These are phyloP conservation scores for Ophiostoma fasciatum DNA, from an alignment of 2,329 filamentous ascomycete genomes.

Conservation along the genomic window DNA sequence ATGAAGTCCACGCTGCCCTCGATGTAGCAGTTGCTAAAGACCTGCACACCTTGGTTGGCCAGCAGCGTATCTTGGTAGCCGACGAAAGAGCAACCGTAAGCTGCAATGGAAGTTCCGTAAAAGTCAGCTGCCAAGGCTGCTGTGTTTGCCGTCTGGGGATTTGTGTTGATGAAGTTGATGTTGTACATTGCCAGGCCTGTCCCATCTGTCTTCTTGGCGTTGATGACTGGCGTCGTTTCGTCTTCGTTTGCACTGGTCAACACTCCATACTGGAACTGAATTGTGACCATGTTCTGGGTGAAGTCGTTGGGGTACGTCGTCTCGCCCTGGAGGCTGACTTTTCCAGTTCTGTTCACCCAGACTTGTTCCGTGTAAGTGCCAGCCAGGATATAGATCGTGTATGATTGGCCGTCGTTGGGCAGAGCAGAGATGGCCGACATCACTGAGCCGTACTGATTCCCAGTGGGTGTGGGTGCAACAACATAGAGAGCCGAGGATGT, in stretches of 20 bases:
- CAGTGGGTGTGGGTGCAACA: conserved; percentile 17
- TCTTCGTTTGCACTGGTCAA: conserved; percentile 25
- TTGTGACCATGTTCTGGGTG: conserved; percentile 21
- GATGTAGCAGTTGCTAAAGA: conserved; percentile 20
- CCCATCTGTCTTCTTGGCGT: conserved; percentile 26
- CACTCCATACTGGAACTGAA: conserved; percentile 23
- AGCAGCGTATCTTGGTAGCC: conserved; percentile 19
- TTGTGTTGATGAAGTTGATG: conserved; percentile 26
- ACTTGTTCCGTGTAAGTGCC: conserved; percentile 28
- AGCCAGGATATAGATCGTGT: conserved; percentile 25
- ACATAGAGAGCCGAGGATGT: conserved; percentile 9
- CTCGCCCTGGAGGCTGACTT: conserved; percentile 21
- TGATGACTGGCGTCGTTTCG: conserved; percentile 28
- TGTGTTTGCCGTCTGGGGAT: conserved; percentile 12
- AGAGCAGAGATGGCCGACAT: conserved; percentile 28
- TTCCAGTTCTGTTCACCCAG: conserved; percentile 23
- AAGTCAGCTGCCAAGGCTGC: conserved; percentile 19
- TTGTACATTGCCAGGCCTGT: conserved; percentile 36
- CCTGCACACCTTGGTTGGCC: conserved; percentile 18
- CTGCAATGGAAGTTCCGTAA: conserved; percentile 18
- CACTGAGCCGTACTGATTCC: conserved; percentile 25
- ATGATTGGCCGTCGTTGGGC: conserved; percentile 23
- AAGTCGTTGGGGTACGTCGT: conserved; percentile 21
- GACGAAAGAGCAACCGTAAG: conserved; percentile 16
- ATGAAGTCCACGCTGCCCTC: conserved; percentile 17